Evolutionary conservation across 768 basidiomycete species (phyloP), one percentile per base, ranked within the genome.

Genomic region (Russula ochroleuca): DNA sequence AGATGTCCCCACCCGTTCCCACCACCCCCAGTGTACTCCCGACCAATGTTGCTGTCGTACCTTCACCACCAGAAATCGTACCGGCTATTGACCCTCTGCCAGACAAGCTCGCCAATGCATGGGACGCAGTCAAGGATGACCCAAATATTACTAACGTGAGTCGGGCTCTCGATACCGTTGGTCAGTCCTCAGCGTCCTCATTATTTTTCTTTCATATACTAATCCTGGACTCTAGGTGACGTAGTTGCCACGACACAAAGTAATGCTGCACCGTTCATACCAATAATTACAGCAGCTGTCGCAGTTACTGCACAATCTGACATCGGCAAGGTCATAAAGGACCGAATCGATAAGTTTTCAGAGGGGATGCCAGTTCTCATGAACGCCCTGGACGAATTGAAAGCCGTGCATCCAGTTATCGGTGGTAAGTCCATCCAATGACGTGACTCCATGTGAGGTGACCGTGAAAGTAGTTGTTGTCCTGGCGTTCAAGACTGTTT

Each of bases 401-500:
- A 67, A 5, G 51, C 65, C 19, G 57, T 74, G 15, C 73, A 74
- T 40, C 72, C 73, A 10, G 68, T 73, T 54, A 69, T 74, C 28
- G 60, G 68, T 17, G 65, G 73, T 73, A 25, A 9, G 68, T 54
- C 37, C 8, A n/a, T 49, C 15, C 40, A 19, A 2, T 31, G 13
- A 23, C 4, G 23, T 17, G 15, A 13, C 31, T 19, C 8, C 51
- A 37, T 10, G 14, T 5, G 5, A 28, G 23, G 0, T 62, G 11
- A 57, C 31, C 5, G 15, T 41, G 28, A 6, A 31, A 9, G 9
- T 21, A 75, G 83, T 80, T 50, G 80, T 78, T 33, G 80, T 83
- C 19, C 68, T 77, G n/a, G 81, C 83, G 0, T 84, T 84, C 70
- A 75, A 78, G 43, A 72, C 80, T 0, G 80, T 80, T 2, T 74